Conservation (phyloP, 805 yeast genomes). For the Pichia cabralensis region DNA sequence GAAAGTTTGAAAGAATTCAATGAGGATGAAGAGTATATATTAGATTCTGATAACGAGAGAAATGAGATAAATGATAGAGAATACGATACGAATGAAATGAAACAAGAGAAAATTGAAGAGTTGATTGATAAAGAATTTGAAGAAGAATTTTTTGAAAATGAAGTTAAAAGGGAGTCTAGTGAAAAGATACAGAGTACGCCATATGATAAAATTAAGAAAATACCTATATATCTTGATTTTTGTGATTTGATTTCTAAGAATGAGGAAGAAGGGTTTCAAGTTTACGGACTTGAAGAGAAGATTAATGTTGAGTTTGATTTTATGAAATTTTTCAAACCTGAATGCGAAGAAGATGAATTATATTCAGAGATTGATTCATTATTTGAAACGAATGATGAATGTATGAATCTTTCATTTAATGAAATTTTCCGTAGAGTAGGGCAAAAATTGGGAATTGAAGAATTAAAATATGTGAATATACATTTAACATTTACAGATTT, state of each 20-base stretch:
- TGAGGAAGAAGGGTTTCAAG: too few relatives aligned
- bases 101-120: too few relatives aligned
- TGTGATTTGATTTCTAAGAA: conserved; percentile 12
- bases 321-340: conserved; percentile 17
- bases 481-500: conserved; percentile 15
- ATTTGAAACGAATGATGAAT: conserved; percentile 10
- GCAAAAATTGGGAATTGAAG: neutral
- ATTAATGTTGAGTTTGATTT: conserved; percentile 11
- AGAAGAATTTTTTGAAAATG: too few relatives aligned
- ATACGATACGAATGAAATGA: too few relatives aligned
- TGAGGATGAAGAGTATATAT: too few relatives aligned
- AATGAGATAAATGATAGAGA: too few relatives aligned
- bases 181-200: too few relatives aligned
- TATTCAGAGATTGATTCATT: conserved; percentile 16
- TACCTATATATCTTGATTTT: conserved; percentile 22
- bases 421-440: conserved; percentile 10
- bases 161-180: too few relatives aligned
- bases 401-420: conserved; percentile 8
- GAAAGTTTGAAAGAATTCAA: too few relatives aligned
- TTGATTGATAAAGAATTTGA: neutral
- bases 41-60: too few relatives aligned
- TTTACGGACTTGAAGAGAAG: too few relatives aligned
- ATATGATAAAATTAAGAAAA: neutral
- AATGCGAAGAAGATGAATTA: conserved; percentile 16
- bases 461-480: neutral